Evolutionary conservation across 169 alveolate species (phyloP), one percentile per base, ranked within the genome.

Genomic region (Plasmodium vinckei): DNA sequence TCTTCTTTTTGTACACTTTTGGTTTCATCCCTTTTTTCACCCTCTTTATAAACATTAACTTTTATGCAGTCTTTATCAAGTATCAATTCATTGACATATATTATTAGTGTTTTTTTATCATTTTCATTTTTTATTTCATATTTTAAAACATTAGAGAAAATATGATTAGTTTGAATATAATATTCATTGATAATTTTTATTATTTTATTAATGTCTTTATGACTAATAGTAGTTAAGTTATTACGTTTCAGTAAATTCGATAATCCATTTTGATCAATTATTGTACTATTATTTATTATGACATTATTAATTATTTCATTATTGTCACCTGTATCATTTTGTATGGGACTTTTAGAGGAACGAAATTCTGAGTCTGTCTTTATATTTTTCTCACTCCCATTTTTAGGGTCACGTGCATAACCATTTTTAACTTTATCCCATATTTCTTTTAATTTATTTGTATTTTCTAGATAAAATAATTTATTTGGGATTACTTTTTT

Each of bases 181-280:
- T 69, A 86, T 1, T 86, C 68, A 51, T 70, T 59, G 23, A 86
- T 64, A 25, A 86, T 86, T 56, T 86, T 68, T 47, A 86, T 56
- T n/a, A 86, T 72, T 25, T 46, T 12, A 5, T 86, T 60, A 70
- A 86, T 65, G 46, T 86, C 91, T 71, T 70, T 86, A 53, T 70
- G 61, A 19, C 49, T 46, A 33, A 86, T 54, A 9, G 67, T 86
- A 5, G 13, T 10, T 13, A 86, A n/a, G 9, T 86, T 86, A 23
- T 63, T 63, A 13, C 60, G 9, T 46, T 42, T 70, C 49, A 86
- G 56, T 13, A 86, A 49, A n/a, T 53, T 49, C 10, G 53, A 2
- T 15, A 86, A 73, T 33, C 25, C 17, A 3, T 21, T 27, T 60
- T 46, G 42, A 42, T 63, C 51, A 59, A 86, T 86, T 23, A 86